Evolutionary conservation across 192 early-diverging fungal genomes (phyloP).

Genomic region (Cladochytrium replicatum): DNA sequence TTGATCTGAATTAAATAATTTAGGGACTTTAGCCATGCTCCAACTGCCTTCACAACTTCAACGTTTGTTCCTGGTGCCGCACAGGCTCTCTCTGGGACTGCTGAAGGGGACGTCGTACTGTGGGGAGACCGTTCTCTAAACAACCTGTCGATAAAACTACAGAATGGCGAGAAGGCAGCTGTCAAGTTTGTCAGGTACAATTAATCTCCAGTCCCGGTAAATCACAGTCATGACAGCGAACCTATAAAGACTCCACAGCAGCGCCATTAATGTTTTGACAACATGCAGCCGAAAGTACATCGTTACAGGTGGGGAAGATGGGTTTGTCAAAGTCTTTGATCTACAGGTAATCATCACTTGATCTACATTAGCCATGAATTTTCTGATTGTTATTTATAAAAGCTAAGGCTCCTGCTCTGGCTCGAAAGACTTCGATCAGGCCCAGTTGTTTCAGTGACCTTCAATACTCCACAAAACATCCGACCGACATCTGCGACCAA

Average conservation of each 20-base stretch:
- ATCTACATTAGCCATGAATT: conserved; percentile 3
- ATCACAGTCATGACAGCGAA: conserved; percentile 3
- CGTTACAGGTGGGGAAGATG: conserved; percentile 45
- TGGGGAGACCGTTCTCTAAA: conserved; percentile 36
- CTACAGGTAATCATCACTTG: conserved; percentile 33
- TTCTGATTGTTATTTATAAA: neutral
- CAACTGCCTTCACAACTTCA: conserved; percentile 29
- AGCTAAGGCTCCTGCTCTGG: conserved; percentile 40
- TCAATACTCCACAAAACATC: conserved; percentile 7
- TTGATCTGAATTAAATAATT: neutral
- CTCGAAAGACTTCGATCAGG: conserved; percentile 36
- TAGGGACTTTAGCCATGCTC: conserved; percentile 40
- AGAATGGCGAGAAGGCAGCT: conserved; percentile 35
- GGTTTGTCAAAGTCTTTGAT: conserved; percentile 44
- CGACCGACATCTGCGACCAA: neutral
- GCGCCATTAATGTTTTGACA: conserved; percentile 28
- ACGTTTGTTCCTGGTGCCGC: conserved; percentile 35
- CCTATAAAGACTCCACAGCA: conserved; percentile 32
- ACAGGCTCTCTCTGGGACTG: conserved; percentile 35
- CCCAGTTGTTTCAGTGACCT: no score
- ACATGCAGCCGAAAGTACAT: conserved; percentile 31
- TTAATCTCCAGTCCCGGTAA: no score
- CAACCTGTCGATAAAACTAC: conserved; percentile 36
- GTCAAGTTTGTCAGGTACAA: conserved; percentile 40
- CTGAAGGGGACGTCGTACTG: conserved; percentile 38